Evolutionary conservation across 352 stramenopile species (phyloP).

Genomic region (Heterotrichella gracilis): DNA sequence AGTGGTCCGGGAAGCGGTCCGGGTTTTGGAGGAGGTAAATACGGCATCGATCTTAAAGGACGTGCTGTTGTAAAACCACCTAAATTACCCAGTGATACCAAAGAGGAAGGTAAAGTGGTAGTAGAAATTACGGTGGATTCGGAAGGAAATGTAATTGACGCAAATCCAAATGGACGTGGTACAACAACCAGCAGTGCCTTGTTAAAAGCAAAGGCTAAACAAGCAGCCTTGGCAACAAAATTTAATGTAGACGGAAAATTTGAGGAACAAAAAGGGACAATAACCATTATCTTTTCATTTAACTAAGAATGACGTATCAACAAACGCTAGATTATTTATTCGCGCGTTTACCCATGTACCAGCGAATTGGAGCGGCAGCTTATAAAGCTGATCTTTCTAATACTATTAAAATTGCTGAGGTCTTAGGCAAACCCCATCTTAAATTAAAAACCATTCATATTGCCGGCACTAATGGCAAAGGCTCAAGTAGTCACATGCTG

Average conservation of each 20-base stretch:
- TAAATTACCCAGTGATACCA: background rate
- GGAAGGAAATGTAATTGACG: background rate
- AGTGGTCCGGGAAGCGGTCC: background rate
- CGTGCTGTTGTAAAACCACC: background rate
- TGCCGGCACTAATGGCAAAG: background rate
- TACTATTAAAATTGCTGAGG: background rate
- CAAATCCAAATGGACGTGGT: background rate
- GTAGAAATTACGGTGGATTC: background rate
- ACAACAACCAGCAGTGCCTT: background rate
- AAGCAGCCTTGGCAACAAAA: background rate
- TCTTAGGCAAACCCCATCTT: background rate
- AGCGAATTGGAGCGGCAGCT: background rate
- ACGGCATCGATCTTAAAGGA: background rate
- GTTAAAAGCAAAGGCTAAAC: background rate
- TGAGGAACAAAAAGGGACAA: background rate
- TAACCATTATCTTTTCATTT: constrained; percentile 6
- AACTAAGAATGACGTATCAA: constrained; percentile 5
- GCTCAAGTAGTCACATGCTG: background rate
- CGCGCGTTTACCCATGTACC: background rate
- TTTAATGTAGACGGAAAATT: background rate
- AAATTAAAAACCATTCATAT: background rate
- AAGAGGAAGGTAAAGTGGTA: constrained; percentile 2
- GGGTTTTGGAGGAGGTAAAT: background rate
- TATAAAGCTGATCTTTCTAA: background rate
- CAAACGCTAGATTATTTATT: constrained; percentile 8